Percentiles rank a stretch among this genome's conserved stretches.
phyloP scores from a whole-genome alignment of 169 alveolate species.

The Plasmodium vivax region DNA sequence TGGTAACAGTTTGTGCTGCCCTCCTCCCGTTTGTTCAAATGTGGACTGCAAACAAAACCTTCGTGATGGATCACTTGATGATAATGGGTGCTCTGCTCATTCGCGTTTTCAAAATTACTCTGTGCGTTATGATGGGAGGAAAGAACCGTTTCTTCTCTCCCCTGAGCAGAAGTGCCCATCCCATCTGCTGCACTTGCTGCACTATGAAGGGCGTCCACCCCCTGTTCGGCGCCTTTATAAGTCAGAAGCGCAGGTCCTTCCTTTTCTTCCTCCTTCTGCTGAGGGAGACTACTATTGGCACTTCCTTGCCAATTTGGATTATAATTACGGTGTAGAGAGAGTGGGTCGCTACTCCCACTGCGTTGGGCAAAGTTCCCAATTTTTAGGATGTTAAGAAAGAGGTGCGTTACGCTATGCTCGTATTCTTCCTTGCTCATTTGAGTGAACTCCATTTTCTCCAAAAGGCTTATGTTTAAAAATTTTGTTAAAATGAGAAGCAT shows the following conservation, averaged over 20 bases:
- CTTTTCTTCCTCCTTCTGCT: not conserved
- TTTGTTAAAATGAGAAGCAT: conserved; percentile 19
- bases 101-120: not conserved
- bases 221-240: not conserved
- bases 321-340: not conserved
- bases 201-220: not conserved
- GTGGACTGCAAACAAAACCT: not conserved
- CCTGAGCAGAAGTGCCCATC: not conserved
- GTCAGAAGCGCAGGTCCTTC: not conserved
- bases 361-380: not conserved
- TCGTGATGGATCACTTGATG: not conserved
- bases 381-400: conserved; percentile 16
- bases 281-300: not conserved
- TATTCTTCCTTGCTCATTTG: conserved; percentile 32
- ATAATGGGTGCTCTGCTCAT: not conserved
- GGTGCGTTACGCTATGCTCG: not conserved
- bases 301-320: not conserved
- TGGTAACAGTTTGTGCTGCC: not conserved
- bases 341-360: not conserved
- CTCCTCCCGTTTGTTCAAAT: not conserved
- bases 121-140: not conserved
- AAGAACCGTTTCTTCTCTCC: not conserved
- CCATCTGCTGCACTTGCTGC: not conserved
- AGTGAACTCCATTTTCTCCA: conserved; percentile 1
- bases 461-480: conserved; percentile 24